phyloP scores from a whole-genome alignment of 2,329 filamentous ascomycete genomes.

The Dactylonectria estremocensis region DNA sequence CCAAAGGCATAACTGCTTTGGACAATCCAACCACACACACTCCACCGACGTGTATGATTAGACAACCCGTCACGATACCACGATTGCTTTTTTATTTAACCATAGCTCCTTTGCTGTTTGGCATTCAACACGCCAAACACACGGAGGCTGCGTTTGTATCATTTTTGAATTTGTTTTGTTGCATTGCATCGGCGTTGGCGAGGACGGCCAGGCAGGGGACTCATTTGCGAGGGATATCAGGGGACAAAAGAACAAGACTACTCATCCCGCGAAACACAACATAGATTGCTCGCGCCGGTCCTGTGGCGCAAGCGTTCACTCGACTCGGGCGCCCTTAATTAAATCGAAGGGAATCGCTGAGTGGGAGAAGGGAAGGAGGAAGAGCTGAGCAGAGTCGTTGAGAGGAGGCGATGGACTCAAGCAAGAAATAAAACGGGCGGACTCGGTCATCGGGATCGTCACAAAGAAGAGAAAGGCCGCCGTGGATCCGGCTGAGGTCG shows the following conservation, averaged over 20 bases:
- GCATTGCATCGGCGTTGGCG: constrained; percentile 74
- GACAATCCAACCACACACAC: constrained; percentile 34
- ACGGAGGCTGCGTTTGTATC: constrained; percentile 54
- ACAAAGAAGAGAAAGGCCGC: constrained; percentile 30
- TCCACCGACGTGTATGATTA: constrained; percentile 59
- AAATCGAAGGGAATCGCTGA: constrained; percentile 45
- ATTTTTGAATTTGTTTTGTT: constrained; percentile 54
- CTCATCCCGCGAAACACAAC: constrained; percentile 55
- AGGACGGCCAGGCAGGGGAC: constrained; percentile 51
- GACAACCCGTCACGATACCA: constrained; percentile 64
- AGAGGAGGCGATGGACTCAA: constrained; percentile 14
- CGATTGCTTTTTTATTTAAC: constrained; percentile 54
- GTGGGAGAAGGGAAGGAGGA: constrained; percentile 37
- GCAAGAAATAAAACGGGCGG: constrained; percentile 24
- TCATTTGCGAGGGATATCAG: constrained; percentile 49
- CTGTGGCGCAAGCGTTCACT: constrained; percentile 44
- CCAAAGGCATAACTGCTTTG: constrained; percentile 18
- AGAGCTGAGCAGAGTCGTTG: constrained; percentile 28
- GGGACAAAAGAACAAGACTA: constrained; percentile 56
- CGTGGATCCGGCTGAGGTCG: constrained; percentile 9
- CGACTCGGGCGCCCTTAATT: constrained; percentile 51
- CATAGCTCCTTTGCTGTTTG: constrained; percentile 34
- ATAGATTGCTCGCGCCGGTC: constrained; percentile 58
- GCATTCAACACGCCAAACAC: constrained; percentile 41
- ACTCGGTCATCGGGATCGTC: constrained; percentile 20